These are phyloP conservation scores for Neurospora sp. DNA, from an alignment of 2,329 filamentous ascomycete species.

Conservation along the genomic window DNA sequence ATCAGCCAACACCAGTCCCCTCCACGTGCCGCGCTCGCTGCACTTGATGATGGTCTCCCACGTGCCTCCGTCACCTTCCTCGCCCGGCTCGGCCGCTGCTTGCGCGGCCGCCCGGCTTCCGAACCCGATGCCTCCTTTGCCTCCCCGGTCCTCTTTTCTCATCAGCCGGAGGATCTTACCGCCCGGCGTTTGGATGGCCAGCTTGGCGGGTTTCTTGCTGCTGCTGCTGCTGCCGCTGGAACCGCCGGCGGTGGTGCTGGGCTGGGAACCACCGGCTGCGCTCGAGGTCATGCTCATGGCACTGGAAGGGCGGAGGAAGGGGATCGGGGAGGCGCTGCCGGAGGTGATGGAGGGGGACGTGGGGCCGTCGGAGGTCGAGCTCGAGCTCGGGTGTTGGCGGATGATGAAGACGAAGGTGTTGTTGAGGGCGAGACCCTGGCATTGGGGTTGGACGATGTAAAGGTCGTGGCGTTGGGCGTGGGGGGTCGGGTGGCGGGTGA, in stretches of 20 bases:
- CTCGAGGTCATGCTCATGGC: slow-evolving; percentile 56
- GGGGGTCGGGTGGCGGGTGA: slow-evolving; percentile 86
- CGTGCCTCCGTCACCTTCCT: slow-evolving; percentile 57
- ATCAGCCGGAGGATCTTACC: slow-evolving; percentile 89
- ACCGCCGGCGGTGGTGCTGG: slow-evolving; percentile 42
- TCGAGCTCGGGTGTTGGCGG: slow-evolving; percentile 74
- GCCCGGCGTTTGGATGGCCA: slow-evolving; percentile 87
- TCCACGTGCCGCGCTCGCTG: slow-evolving; percentile 71
- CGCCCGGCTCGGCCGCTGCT: slow-evolving; percentile 36
- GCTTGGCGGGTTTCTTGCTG: slow-evolving; percentile 79
- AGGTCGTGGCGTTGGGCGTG: slow-evolving; percentile 97
- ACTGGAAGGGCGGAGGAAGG: slow-evolving; percentile 50
- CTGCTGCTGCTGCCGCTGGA: slow-evolving; percentile 30
- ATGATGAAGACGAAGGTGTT: slow-evolving; percentile 98
- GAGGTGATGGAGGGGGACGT: slow-evolving; percentile 38
- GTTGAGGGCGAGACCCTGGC: slow-evolving; percentile 75
- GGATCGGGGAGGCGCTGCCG: slow-evolving; percentile 45
- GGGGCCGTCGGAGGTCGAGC: slow-evolving; percentile 34
- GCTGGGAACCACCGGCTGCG: slow-evolving; percentile 47
- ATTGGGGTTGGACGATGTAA: slow-evolving; percentile 94
- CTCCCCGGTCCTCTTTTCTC: slow-evolving; percentile 63
- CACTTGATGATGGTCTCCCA: slow-evolving; percentile 93
- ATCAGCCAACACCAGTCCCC: slow-evolving; percentile 73
- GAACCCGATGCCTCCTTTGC: slow-evolving; percentile 39
- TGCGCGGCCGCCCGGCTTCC: slow-evolving; percentile 28